Base-by-base conservation (phyloP, 2,329 filamentous ascomycete genomes). In the Hymenoscyphus scutula region DNA sequence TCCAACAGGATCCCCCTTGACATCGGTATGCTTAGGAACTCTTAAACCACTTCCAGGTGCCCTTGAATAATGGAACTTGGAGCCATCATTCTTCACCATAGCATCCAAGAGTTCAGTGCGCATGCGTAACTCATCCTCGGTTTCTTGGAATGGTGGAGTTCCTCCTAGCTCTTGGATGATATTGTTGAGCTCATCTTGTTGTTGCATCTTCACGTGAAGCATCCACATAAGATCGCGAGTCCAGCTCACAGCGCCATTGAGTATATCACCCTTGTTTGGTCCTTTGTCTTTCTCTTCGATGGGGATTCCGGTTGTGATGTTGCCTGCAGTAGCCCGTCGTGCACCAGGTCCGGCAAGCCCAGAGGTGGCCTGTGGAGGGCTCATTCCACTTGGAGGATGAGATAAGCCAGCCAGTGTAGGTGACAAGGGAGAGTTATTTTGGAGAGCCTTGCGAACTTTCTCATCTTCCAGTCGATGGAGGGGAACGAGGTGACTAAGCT, bases 231-330 rank as follows among this genome's bases (percentile, higher is more conserved):
- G 82, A 78, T 99, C 95, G 66, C 94, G 87, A 65, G 92, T 97
- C 95, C 95, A 99, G 77, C 92, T 92, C 60, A 98, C 95, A 37
- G 94, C 91, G 32, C 95, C 94, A 73, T 98, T 98, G 71, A 99
- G 88, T 64, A 99, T 98, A 71, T 99, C 95, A 56, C 95, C 95
- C 79, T 99, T 99, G 81, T 98, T 98, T 5, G 95, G 95, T 0
- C 95, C 95, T 75, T 98, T 98, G 78, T 99, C 95, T 76, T 98
- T 98, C 69, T 98, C 95, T 71, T 99, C 95, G 38, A 96, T 84
- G 0, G 95, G 94, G 32, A 98, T 83, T 15, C 93, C 92, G 67
- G 94, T 94, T 5, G 92, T 97, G 71, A 97, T 97, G 74, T 90
- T 96, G 41, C 90, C 90, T 6, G 87, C 82, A 6, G 76, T 86